Evolutionary conservation across 176 grass and related monocot genomes (phyloP).

Genomic region (Luzula sylvatica): DNA sequence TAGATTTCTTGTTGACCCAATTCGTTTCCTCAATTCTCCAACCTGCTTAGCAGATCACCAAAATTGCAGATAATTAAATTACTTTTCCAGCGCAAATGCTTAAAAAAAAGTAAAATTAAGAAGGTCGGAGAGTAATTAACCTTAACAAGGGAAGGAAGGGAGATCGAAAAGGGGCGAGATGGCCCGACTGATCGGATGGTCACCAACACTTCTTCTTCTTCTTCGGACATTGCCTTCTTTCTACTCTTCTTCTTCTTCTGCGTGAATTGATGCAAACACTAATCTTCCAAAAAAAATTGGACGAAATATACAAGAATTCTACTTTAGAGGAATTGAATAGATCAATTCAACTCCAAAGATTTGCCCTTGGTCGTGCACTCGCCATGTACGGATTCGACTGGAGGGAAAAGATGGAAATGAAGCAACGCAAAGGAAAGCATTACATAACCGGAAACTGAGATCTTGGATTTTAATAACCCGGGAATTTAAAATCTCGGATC

Average conservation of each 20-base stretch:
- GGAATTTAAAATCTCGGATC: no score
- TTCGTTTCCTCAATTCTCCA: slow-evolving; percentile 39
- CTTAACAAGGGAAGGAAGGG: slow-evolving; percentile 40
- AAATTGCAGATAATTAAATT: neutral
- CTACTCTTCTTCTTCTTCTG: neutral
- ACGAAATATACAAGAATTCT: neutral
- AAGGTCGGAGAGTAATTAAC: neutral
- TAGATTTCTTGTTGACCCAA: slow-evolving; percentile 40
- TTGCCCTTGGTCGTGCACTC: neutral
- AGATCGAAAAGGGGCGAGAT: slow-evolving; percentile 36
- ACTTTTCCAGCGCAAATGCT: no score
- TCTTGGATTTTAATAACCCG: no score
- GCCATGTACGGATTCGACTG: no score
- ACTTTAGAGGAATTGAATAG: neutral
- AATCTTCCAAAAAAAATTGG: neutral
- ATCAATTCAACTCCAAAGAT: neutral
- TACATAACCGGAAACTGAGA: no score
- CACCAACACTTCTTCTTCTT: slow-evolving; percentile 40
- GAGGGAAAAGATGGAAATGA: neutral
- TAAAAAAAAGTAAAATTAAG: no score
- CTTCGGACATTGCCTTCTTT: neutral
- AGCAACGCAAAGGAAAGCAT: no score
- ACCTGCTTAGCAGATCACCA: slow-evolving; percentile 19
- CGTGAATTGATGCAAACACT: neutral
- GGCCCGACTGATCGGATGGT: slow-evolving; percentile 49